Base-by-base conservation (phyloP, 768 basidiomycete species). In the Lentinula lateritia region DNA sequence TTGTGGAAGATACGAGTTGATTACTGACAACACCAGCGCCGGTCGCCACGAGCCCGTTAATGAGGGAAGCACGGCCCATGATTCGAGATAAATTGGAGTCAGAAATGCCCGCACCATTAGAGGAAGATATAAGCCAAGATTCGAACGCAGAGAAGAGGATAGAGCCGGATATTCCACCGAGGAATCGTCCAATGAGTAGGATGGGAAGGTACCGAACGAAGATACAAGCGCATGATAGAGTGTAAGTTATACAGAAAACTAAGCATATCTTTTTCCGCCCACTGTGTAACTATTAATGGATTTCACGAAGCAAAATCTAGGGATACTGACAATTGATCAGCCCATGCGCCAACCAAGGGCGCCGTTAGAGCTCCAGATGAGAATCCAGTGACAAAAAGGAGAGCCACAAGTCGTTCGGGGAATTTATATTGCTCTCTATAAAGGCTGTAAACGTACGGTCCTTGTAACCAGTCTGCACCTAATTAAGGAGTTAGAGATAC, bases 401-500 rank as follows among this genome's bases (percentile, higher is more conserved):
- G 67, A 1, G 89, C 88, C 5, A 92, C 87, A 23, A 82, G 70
- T 38, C 84, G 73, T 69, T 89, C 88, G 0, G 86, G 74, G 67
- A 86, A 84, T 9, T 67, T 72, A 63, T 89, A 88, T 66, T 90
- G 86, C 46, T 89, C 87, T 50, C 78, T 76, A 69, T 90, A 92
- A 0, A 91, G 73, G 15, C 88, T 88, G 66, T 90, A 92, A 0
- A 91, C 77, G 66, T 91, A 91, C 15, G 90, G 90, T 0, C 90
- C 90, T 70, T 91, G 88, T 13, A 91, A 76, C 88, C 89, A 90
- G 71, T 91, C 88, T 42, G 88, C 86, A 61, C 84, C 88, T 89
- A 66, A 41, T 13, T 36, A 53, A 12, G 43, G 35, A 41, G 50
- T 54, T 48, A 12, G 18, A 20, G 15, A 36, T n/a, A 39, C 20